phyloP scores from a whole-genome alignment of 2,329 filamentous ascomycete genomes.

The Sporothrix pallida region DNA sequence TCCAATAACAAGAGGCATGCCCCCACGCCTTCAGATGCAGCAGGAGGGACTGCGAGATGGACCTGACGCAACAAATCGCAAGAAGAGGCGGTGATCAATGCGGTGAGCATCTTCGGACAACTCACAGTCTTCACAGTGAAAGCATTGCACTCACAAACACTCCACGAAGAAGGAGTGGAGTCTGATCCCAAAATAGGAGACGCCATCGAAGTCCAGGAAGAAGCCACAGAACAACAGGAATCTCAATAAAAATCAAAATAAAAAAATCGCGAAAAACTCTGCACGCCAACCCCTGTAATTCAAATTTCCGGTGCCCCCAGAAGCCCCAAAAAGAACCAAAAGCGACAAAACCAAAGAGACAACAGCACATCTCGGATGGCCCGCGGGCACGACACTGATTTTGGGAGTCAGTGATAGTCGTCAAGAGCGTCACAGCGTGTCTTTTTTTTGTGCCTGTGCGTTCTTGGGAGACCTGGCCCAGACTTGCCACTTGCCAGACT shows the following conservation, averaged over 20 bases:
- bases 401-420: not conserved
- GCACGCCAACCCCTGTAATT: constrained; percentile 30
- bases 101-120: not conserved
- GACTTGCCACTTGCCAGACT: not conserved
- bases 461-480: too few species aligned
- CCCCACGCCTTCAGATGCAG: not conserved
- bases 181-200: constrained; percentile 14
- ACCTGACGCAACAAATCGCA: too few species aligned
- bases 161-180: not conserved
- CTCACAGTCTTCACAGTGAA: too few species aligned
- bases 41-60: too few species aligned
- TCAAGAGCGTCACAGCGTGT: too few species aligned
- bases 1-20: not conserved
- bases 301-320: constrained; percentile 36
- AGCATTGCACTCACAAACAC: not conserved
- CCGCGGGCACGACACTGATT: constrained; percentile 14
- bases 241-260: not conserved
- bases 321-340: not conserved
- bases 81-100: not conserved
- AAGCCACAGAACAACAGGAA: not conserved
- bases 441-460: too few species aligned
- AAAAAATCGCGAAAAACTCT: constrained; percentile 8
- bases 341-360: too few species aligned
- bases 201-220: constrained; percentile 3
- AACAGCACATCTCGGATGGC: constrained; percentile 28